phyloP scores from a whole-genome alignment of 176 grass and related monocot species.

The Thalia dealbata region DNA sequence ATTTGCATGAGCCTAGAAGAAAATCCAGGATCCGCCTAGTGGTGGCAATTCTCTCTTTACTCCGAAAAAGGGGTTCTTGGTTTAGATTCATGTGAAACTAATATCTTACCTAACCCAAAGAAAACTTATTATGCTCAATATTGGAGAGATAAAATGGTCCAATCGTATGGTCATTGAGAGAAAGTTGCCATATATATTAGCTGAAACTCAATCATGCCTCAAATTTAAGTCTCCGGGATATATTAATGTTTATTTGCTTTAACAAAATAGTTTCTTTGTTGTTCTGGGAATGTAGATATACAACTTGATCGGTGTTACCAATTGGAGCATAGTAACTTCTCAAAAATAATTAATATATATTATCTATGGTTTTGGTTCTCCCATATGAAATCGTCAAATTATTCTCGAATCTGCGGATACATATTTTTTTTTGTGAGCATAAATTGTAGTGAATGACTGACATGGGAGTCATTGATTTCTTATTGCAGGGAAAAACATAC shows the following conservation, averaged over 20 bases:
- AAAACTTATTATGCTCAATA: not conserved
- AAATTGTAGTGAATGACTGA: not conserved
- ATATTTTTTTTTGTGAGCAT: not conserved
- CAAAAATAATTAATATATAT: not conserved
- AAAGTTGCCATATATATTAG: not conserved
- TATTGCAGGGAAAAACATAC: conserved; percentile 42
- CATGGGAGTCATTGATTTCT: conserved; percentile 4
- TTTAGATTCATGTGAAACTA: no score
- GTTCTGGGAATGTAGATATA: no score
- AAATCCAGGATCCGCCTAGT: no score
- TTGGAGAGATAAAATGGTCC: not conserved
- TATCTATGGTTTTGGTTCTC: not conserved
- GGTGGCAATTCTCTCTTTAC: no score
- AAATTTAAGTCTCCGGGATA: not conserved
- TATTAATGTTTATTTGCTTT: not conserved
- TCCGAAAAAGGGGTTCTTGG: no score
- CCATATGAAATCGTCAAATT: not conserved
- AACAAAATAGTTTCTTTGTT: not conserved
- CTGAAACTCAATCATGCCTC: not conserved
- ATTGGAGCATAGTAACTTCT: no score
- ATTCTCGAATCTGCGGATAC: not conserved
- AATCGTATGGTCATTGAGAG: not conserved
- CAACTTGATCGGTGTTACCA: no score
- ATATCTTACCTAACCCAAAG: no score
- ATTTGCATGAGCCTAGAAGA: no score